These are phyloP conservation scores for Fragaria ananassa DNA, from an alignment of 306 rosid species.

Conservation along the genomic window DNA sequence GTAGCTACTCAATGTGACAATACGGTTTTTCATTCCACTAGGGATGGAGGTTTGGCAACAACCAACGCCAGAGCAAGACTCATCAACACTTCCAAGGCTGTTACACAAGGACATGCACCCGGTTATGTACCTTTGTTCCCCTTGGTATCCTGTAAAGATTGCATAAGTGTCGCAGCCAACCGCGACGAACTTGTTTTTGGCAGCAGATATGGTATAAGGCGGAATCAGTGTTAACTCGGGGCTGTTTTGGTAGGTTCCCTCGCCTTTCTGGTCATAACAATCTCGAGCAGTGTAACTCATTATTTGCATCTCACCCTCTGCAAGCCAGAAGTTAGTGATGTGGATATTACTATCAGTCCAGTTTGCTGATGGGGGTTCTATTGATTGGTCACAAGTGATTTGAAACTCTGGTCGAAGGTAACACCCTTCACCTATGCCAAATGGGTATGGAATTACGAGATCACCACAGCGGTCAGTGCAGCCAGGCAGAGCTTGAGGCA, in stretches of 20 bases:
- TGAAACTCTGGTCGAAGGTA: background rate
- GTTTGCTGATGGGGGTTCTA: background rate
- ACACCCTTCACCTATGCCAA: slow-evolving; percentile 11
- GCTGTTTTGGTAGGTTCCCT: background rate
- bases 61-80: no score
- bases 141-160: background rate
- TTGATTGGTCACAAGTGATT: slow-evolving; percentile 1
- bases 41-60: no score
- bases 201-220: background rate
- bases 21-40: no score
- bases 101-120: background rate
- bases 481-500: background rate
- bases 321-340: background rate
- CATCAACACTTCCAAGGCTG: background rate
- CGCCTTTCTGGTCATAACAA: slow-evolving; percentile 5
- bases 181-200: slow-evolving; percentile 6
- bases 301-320: slow-evolving; percentile 2
- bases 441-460: background rate
- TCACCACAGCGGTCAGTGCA: slow-evolving; percentile 8
- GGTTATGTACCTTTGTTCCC: background rate
- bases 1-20: no score
- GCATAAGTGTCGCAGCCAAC: slow-evolving; percentile 20
- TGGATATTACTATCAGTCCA: background rate
- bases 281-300: background rate
- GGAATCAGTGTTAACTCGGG: background rate